A percentile compares a stretch with the other conserved stretches of the same genome.
Evolutionary conservation across 306 rosid genomes (phyloP).

Genomic region (Sophora flavescens): DNA sequence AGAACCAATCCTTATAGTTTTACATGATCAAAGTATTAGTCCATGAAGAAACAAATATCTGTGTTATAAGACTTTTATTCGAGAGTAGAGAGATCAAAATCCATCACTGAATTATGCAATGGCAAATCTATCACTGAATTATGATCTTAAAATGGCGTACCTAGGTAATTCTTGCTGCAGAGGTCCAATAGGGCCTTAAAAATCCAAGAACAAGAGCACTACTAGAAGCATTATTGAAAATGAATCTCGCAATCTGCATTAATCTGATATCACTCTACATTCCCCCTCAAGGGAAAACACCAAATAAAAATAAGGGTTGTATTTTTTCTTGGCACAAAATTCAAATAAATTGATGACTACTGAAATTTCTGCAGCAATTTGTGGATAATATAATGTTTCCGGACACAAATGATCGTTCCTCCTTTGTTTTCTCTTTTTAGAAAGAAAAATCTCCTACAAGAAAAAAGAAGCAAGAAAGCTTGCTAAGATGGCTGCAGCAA

Average conservation of each 20-base stretch:
- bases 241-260: slow-evolving; percentile 55
- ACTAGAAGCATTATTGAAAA: slow-evolving; percentile 41
- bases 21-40: too few species aligned
- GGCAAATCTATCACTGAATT: slow-evolving; percentile 13
- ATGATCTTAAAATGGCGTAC: background rate
- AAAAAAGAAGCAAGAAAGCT: slow-evolving; percentile 47
- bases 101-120: slow-evolving; percentile 14
- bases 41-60: too few species aligned
- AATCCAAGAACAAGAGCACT: background rate
- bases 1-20: too few species aligned
- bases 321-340: slow-evolving; percentile 15
- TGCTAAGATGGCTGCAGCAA: slow-evolving; percentile 42
- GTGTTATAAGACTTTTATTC: background rate
- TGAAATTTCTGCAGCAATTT: slow-evolving; percentile 48
- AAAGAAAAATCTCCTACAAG: slow-evolving; percentile 42
- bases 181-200: background rate
- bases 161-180: background rate
- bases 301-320: slow-evolving; percentile 30
- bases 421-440: slow-evolving; percentile 25
- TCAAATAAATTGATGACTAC: slow-evolving; percentile 44
- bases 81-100: background rate
- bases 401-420: slow-evolving; percentile 52
- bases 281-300: slow-evolving; percentile 52
- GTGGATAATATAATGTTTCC: slow-evolving; percentile 47
- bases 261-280: slow-evolving; percentile 56